A percentile compares a stretch with the other conserved stretches of the same genome.
These are phyloP conservation scores for Vitis riparia DNA, from an alignment of 164 flowering plant genomes.

Conservation along the genomic window DNA sequence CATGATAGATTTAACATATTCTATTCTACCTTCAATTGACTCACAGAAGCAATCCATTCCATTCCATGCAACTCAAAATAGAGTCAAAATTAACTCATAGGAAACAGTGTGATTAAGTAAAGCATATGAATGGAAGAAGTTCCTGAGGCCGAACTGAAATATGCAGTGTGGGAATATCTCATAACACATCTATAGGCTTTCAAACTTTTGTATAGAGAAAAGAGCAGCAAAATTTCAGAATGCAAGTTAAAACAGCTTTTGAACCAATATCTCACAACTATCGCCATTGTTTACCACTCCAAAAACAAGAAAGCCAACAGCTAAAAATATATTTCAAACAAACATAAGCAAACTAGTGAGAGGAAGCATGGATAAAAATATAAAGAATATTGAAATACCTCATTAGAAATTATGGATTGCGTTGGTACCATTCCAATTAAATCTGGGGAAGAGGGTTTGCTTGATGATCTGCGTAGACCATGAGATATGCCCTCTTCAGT, in stretches of 20 bases:
- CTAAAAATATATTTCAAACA: background rate
- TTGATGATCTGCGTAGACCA: constrained; percentile 17
- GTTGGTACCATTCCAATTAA: constrained; percentile 20
- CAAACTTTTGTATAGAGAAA: too few relatives aligned
- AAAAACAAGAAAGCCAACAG: background rate
- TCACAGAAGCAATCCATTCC: background rate
- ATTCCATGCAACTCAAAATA: too few relatives aligned
- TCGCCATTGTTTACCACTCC: background rate
- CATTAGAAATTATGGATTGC: constrained; percentile 24
- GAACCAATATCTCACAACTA: too few relatives aligned
- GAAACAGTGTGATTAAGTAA: too few relatives aligned
- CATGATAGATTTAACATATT: background rate
- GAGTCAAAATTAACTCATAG: too few relatives aligned
- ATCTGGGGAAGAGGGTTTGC: constrained; percentile 21
- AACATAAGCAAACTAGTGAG: background rate
- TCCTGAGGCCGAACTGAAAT: too few relatives aligned
- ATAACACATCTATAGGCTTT: too few relatives aligned
- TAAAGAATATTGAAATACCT: constrained; percentile 34
- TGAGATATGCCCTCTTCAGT: constrained; percentile 25
- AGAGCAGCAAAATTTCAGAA: too few relatives aligned
- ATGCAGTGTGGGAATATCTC: too few relatives aligned
- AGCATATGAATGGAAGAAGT: too few relatives aligned
- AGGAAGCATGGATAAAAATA: background rate
- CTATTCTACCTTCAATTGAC: background rate
- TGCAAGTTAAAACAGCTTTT: too few relatives aligned